These are phyloP conservation scores for Zoysia matrella DNA, from an alignment of 202 grass and related monocot species.

Conservation along the genomic window DNA sequence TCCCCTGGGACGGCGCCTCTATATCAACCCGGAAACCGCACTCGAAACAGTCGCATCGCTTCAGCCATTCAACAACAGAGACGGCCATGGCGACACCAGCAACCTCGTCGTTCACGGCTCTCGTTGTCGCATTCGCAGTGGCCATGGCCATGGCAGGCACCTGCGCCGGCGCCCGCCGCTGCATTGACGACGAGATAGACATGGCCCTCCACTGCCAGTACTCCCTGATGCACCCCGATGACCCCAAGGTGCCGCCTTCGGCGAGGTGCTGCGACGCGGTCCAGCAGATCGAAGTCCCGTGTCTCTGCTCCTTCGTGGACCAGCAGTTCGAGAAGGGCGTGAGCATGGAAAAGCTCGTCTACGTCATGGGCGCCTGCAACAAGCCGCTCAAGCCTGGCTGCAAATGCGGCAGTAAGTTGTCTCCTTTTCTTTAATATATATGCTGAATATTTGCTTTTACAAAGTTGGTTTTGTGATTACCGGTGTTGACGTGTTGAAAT, in stretches of 20 bases:
- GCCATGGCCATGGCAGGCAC: background rate
- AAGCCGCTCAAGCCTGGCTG: constrained; percentile 2
- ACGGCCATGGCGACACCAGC: background rate
- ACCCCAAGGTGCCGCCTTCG: background rate
- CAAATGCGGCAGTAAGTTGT: constrained; percentile 12
- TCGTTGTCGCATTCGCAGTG: background rate
- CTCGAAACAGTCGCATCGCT: background rate
- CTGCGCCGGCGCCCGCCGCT: background rate
- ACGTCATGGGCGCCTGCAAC: background rate
- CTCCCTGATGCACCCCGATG: background rate
- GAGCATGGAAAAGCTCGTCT: constrained; percentile 1
- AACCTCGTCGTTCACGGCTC: too few species aligned
- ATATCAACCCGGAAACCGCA: background rate
- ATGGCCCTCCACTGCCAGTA: background rate
- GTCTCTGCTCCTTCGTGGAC: background rate
- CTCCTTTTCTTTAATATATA: too few species aligned
- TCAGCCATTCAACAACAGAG: background rate
- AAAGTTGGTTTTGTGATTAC: background rate
- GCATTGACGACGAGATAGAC: background rate
- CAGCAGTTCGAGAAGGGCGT: background rate
- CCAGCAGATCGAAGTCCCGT: background rate
- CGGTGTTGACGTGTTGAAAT: background rate
- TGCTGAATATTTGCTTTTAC: background rate
- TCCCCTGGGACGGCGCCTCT: background rate
- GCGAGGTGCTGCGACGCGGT: background rate